Evolutionary conservation across 2,329 filamentous ascomycete genomes (phyloP), one percentile per base, ranked within the genome.

Genomic region (Neofusicoccum ribis): DNA sequence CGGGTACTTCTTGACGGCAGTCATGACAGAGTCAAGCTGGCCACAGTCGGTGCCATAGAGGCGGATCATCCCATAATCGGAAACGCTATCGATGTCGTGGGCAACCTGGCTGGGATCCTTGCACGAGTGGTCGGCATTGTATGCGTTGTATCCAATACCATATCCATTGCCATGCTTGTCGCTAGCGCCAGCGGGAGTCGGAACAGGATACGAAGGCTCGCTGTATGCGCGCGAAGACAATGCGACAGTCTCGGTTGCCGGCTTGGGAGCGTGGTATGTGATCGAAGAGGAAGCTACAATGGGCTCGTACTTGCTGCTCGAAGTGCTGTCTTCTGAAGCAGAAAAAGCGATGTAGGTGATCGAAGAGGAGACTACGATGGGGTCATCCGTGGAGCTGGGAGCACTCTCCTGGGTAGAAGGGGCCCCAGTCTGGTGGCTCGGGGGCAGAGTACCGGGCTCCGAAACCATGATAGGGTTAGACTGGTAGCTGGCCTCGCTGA

Each of bases 21-120:
- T 88, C 11, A 82, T 77, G 37, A 90, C 85, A 14, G 83, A 86
- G 2, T 82, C 75, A 44, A 92, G 84, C 75, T 93, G 90, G 72
- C 91, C 81, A 76, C 92, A 96, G 76, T 93, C 91, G 65, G 88
- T 87, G 61, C 92, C 92, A 73, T 96, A 96, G 72, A 91, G 85
- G 59, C 93, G 90, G 63, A 96, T 80, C 41, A 88, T 77, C 17
- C 82, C 82, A 77, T 90, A 93, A 14, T 79, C 80, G 34, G 87
- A 80, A 60, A 88, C 78, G 52, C 77, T 78, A 15, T 79, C 78
- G 70, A 95, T 86, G 72, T 96, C 92, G 20, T 78, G 73, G 66
- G 85, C 81, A 60, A 96, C 83, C 70, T 91, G 81, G 1, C 80
- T 78, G 62, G 83, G 79, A 5, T 84, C 81, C 76, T 94, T 95